phyloP scores from a whole-genome alignment of 805 yeast species.

The Metschnikowia baotianmanensis region DNA sequence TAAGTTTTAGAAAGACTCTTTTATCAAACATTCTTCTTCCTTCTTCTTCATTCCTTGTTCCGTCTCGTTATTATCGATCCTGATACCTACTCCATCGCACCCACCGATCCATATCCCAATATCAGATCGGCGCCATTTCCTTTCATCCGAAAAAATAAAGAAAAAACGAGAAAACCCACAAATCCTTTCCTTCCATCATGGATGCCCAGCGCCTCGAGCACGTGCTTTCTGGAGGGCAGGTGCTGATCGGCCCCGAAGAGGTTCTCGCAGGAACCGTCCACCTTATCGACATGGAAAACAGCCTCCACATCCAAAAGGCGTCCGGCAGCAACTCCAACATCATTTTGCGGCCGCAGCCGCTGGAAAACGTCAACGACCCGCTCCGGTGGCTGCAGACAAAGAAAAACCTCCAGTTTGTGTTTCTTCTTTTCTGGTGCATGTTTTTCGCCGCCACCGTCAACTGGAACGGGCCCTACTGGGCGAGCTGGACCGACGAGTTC shows the following conservation, averaged over 20 bases:
- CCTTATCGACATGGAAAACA: constrained; percentile 13
- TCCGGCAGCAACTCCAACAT: constrained; percentile 19
- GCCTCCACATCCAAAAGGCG: constrained; percentile 12
- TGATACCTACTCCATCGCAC: no score
- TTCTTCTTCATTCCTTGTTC: no score
- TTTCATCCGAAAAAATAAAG: no score
- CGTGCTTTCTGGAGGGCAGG: constrained; percentile 8
- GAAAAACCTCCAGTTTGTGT: constrained; percentile 28
- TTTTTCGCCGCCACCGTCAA: constrained; percentile 32
- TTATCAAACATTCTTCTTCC: no score
- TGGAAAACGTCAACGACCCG: constrained; percentile 34
- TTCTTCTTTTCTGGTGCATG: constrained; percentile 32
- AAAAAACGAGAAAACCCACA: no score
- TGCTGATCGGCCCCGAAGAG: constrained; percentile 10
- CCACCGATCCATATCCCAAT: no score
- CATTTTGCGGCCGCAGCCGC: constrained; percentile 36
- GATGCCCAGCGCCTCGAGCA: not conserved
- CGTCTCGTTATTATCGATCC: no score
- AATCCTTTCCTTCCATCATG: not conserved
- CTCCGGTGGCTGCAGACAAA: constrained; percentile 31
- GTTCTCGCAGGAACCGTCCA: constrained; percentile 19
- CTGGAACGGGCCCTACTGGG: constrained; percentile 37
- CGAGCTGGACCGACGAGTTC: constrained; percentile 31
- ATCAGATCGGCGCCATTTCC: no score
- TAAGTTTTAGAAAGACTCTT: no score